phyloP scores from a whole-genome alignment of 305 asterid species.

The Andrographis paniculata region DNA sequence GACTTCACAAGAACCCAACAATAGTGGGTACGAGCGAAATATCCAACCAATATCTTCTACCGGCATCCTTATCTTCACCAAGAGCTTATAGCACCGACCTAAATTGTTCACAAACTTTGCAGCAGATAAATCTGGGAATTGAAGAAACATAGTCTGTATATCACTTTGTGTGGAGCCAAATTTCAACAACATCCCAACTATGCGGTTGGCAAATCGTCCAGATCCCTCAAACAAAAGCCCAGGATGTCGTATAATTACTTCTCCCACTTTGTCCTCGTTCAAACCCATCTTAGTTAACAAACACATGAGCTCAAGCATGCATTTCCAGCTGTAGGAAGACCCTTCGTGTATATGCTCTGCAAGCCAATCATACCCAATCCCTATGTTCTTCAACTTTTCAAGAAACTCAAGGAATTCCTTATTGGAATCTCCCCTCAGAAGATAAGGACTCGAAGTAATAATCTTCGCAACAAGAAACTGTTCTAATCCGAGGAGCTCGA shows the following conservation, averaged over 20 bases:
- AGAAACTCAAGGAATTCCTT: constrained; percentile 36
- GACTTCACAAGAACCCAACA: constrained; percentile 55
- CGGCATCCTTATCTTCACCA: constrained; percentile 43
- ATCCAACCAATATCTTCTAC: constrained; percentile 37
- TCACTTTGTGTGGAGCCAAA: constrained; percentile 39
- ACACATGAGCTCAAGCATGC: constrained; percentile 34
- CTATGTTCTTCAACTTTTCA: constrained; percentile 31
- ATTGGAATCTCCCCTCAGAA: constrained; percentile 32
- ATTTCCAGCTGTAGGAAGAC: constrained; percentile 45
- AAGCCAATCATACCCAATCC: constrained; percentile 44
- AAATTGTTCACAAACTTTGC: constrained; percentile 38
- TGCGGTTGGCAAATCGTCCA: constrained; percentile 34
- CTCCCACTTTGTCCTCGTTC: constrained; percentile 35
- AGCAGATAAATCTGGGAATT: constrained; percentile 42
- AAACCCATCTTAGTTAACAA: constrained; percentile 38
- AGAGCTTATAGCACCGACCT: constrained; percentile 35
- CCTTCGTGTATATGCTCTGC: constrained; percentile 36
- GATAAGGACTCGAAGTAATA: constrained; percentile 47
- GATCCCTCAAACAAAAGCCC: constrained; percentile 46
- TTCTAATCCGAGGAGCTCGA: constrained; percentile 41
- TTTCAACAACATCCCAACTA: constrained; percentile 50
- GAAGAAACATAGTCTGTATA: constrained; percentile 26
- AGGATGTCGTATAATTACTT: constrained; percentile 33
- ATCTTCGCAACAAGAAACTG: constrained; percentile 47
- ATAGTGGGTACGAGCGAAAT: constrained; percentile 28